Evolutionary conservation across 2,329 filamentous ascomycete species (phyloP), one percentile per base, ranked within the genome.

Genomic region (Penicillium fuscoglaucum): DNA sequence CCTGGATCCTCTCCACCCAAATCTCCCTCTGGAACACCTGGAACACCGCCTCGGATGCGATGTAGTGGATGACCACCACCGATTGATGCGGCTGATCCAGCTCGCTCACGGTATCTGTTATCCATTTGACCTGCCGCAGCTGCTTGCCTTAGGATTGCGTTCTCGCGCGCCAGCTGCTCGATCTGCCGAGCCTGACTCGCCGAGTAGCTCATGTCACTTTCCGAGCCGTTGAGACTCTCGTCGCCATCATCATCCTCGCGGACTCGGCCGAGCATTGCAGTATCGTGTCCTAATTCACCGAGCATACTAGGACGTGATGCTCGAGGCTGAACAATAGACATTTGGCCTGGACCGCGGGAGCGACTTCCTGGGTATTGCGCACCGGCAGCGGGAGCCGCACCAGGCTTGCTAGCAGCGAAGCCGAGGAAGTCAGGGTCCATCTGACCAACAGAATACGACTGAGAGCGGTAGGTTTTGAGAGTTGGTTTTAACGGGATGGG

Each of bases 371-470:
- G 60, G 31, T 69, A 66, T 21, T 71, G 64, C 1, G 57, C 45
- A 28, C 63, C 56, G n/a, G 68, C 62, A 45, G 66, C 60, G 8
- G 59, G 44, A 33, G 56, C 56, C 17, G 70, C 64, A 41, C 67
- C 60, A 9, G 70, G 62, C 57, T 72, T 75, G 43, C 66, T 72
- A n/a, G 72, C 67, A 57, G 73, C 66, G 21, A 74, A 56, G 26
- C 64, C 69, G 17, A 74, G 53, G 24, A 71, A 69, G 58, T 93
- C 90, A 1, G 87, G 84, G 53, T 96, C 92, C 60, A 92, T 81
- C 72, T 97, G 93, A 5, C 93, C 93, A 48, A 96, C 93, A 0
- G 93, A 98, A 75, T 98, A 98, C 5, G 95, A 98, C 74, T 97
- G 91, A 6, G 95, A 99, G 44, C 95, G 88, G 68, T 96, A 95